phyloP scores from a whole-genome alignment of 768 basidiomycete genomes.

The Lactifluus piperatus region DNA sequence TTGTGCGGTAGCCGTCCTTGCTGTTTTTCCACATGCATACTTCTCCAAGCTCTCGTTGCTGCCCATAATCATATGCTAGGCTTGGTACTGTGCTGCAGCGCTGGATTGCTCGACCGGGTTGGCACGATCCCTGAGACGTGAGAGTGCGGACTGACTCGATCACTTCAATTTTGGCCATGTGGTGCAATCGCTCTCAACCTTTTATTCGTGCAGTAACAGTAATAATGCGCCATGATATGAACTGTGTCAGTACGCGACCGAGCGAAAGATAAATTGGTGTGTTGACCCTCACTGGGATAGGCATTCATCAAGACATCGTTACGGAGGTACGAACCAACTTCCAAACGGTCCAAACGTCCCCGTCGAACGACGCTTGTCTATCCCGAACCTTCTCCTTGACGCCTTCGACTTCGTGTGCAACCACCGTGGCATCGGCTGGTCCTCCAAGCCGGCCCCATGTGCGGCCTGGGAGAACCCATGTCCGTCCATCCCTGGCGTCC shows the following conservation, averaged over 20 bases:
- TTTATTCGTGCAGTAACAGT: neutral
- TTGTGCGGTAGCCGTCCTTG: constrained; percentile 6
- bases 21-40: neutral
- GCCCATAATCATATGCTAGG: neutral
- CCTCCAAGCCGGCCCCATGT: neutral
- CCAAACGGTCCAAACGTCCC: neutral
- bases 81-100: neutral
- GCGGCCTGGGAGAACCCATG: no score
- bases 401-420: constrained; percentile 10
- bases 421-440: constrained; percentile 15
- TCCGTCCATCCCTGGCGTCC: neutral
- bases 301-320: neutral
- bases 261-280: no score
- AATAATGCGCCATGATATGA: no score
- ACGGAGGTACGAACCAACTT: neutral
- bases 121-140: neutral
- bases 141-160: neutral
- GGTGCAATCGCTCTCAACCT: neutral
- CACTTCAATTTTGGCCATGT: neutral
- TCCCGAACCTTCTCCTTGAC: constrained; percentile 4
- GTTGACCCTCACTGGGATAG: constrained; percentile 1
- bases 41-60: neutral
- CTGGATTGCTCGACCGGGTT: neutral
- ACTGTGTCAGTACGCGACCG: neutral
- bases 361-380: neutral